phyloP scores from a whole-genome alignment of 1,284 basidiomycete genomes.

The Trichosporon asahii region DNA sequence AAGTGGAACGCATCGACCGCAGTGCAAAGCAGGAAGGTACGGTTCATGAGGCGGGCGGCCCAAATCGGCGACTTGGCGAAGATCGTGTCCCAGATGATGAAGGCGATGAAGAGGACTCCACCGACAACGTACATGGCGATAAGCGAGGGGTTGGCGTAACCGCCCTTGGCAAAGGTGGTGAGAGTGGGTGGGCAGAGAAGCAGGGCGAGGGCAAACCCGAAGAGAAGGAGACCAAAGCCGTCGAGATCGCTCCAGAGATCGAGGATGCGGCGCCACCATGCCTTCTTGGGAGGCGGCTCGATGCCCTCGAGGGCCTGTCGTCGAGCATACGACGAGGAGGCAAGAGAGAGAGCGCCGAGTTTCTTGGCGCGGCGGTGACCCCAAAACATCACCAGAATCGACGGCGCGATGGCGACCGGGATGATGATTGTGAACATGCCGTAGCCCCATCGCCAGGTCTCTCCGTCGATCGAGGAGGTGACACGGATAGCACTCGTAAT shows the following conservation, averaged over 20 bases:
- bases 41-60: conserved; percentile 59
- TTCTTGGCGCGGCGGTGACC: conserved; percentile 46
- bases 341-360: conserved; percentile 39
- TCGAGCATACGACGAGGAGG: conserved; percentile 39
- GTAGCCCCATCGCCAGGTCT: conserved; percentile 61
- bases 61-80: conserved; percentile 53
- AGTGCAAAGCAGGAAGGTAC: conserved; percentile 50
- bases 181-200: conserved; percentile 68
- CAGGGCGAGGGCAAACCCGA: conserved; percentile 61
- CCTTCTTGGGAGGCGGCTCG: conserved; percentile 11
- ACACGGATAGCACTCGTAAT: conserved; percentile 59
- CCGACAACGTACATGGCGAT: conserved; percentile 52
- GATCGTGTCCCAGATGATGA: conserved; percentile 53
- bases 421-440: conserved; percentile 43
- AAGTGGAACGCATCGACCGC: conserved; percentile 51
- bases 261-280: conserved; percentile 20
- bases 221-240: conserved; percentile 63
- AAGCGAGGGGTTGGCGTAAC: conserved; percentile 43
- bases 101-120: conserved; percentile 50
- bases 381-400: conserved; percentile 46
- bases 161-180: conserved; percentile 52
- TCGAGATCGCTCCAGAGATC: conserved; percentile 42
- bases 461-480: conserved; percentile 34
- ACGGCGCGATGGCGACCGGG: conserved; percentile 28
- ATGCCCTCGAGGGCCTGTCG: conserved; percentile 18